Evolutionary conservation across 345 rosid genomes (phyloP).

Genomic region (Microcos paniculata): DNA sequence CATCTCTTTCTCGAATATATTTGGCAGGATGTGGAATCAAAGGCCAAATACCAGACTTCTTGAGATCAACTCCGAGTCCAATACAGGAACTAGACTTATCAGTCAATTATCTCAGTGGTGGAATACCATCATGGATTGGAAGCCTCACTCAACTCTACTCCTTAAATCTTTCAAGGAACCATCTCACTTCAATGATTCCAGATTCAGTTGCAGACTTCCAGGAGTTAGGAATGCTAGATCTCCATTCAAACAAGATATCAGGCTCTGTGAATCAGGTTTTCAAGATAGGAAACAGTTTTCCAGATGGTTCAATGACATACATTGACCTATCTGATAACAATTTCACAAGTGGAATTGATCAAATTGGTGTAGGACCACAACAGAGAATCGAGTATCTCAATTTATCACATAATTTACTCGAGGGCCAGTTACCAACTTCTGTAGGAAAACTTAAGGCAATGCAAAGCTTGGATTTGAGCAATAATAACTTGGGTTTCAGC

Average conservation of each 20-base stretch:
- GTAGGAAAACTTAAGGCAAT: slow-evolving; percentile 29
- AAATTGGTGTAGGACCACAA: slow-evolving; percentile 32
- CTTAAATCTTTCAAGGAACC: slow-evolving; percentile 49
- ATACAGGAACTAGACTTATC: slow-evolving; percentile 56
- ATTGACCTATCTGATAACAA: slow-evolving; percentile 50
- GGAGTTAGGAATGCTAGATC: slow-evolving; percentile 40
- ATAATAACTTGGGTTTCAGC: slow-evolving; percentile 31
- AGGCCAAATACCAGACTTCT: slow-evolving; percentile 43
- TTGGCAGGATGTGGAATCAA: slow-evolving; percentile 48
- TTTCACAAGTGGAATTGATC: slow-evolving; percentile 35
- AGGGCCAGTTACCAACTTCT: slow-evolving; percentile 27
- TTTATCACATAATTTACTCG: slow-evolving; percentile 36
- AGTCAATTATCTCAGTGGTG: slow-evolving; percentile 34
- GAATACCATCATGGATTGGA: slow-evolving; percentile 52
- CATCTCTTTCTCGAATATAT: slow-evolving; percentile 43
- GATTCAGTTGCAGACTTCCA: slow-evolving; percentile 28
- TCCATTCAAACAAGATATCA: slow-evolving; percentile 51
- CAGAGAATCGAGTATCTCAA: slow-evolving; percentile 35
- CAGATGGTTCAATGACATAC: slow-evolving; percentile 41
- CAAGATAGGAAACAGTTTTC: slow-evolving; percentile 31
- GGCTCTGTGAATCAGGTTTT: slow-evolving; percentile 42
- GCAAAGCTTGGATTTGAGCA: slow-evolving; percentile 44
- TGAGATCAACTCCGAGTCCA: slow-evolving; percentile 42
- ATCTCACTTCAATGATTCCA: slow-evolving; percentile 37
- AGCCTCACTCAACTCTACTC: slow-evolving; percentile 41